These are phyloP conservation scores for Pythium vanterpoolii DNA, from an alignment of 352 stramenopile species.

Conservation along the genomic window DNA sequence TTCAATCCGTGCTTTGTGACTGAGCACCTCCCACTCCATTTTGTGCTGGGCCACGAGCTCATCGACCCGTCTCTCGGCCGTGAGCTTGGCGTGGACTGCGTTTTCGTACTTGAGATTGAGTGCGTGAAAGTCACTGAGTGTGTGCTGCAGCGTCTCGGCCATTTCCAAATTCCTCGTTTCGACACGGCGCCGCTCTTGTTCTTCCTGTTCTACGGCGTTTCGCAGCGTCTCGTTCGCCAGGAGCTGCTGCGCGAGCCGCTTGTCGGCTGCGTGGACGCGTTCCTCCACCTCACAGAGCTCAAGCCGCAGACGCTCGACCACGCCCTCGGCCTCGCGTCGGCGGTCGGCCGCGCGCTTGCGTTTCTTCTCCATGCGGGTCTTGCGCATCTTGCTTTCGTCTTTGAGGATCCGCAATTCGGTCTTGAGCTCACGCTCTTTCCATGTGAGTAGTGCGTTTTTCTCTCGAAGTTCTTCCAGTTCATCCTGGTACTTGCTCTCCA, in stretches of 20 bases:
- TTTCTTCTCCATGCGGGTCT: conserved; percentile 72
- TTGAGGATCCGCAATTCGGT: conserved; percentile 49
- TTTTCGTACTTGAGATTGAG: conserved; percentile 62
- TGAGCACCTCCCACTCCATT: conserved; percentile 52
- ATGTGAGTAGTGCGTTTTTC: conserved; percentile 59
- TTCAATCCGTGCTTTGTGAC: conserved; percentile 59
- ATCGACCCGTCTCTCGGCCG: conserved; percentile 48
- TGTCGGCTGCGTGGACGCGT: neutral
- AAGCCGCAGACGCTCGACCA: conserved; percentile 38
- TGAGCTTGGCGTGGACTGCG: conserved; percentile 40
- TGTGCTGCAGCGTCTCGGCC: conserved; percentile 57
- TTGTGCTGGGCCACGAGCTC: conserved; percentile 39
- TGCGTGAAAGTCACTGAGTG: conserved; percentile 64
- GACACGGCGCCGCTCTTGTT: conserved; percentile 37
- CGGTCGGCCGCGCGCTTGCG: conserved; percentile 57
- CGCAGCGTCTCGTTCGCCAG: conserved; percentile 26
- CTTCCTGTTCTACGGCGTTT: conserved; percentile 20
- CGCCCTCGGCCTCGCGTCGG: conserved; percentile 50
- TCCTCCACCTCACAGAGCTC: conserved; percentile 26
- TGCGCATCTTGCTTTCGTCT: conserved; percentile 66
- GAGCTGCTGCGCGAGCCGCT: conserved; percentile 22
- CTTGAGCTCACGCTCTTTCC: conserved; percentile 75
- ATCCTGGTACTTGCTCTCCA: conserved; percentile 80
- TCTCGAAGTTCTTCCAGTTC: conserved; percentile 73
- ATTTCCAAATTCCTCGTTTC: conserved; percentile 50